These are phyloP conservation scores for Pseudoperonospora humuli DNA, from an alignment of 352 stramenopile genomes.

Conservation along the genomic window DNA sequence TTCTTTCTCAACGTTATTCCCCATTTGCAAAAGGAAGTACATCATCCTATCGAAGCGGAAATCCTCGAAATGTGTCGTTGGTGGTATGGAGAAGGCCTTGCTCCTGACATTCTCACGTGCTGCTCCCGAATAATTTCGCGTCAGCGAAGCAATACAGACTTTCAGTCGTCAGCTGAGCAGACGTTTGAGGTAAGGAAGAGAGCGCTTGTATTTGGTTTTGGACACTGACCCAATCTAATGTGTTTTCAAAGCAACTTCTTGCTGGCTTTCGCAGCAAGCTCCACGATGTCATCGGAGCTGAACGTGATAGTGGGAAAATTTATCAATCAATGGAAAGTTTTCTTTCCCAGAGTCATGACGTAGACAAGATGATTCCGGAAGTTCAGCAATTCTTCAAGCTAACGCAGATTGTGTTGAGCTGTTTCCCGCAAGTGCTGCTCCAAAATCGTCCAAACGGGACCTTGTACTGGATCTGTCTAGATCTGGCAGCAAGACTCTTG, in stretches of 20 bases:
- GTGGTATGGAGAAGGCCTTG: slow-evolving; percentile 38
- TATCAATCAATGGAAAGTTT: slow-evolving; percentile 30
- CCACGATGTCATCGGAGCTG: slow-evolving; percentile 21
- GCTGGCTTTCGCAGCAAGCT: slow-evolving; percentile 34
- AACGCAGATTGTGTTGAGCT: slow-evolving; percentile 29
- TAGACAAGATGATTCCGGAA: slow-evolving; percentile 34
- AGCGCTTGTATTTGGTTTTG: background rate
- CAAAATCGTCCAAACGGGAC: slow-evolving; percentile 14
- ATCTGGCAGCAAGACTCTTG: slow-evolving; percentile 39
- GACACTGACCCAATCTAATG: background rate
- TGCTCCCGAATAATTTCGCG: slow-evolving; percentile 31
- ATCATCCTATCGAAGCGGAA: slow-evolving; percentile 26
- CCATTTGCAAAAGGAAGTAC: slow-evolving; percentile 8
- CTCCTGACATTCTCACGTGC: slow-evolving; percentile 37
- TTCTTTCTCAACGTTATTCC: slow-evolving; percentile 47
- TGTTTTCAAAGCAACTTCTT: slow-evolving; percentile 26
- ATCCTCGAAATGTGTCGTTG: slow-evolving; percentile 34
- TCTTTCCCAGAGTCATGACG: slow-evolving; percentile 25
- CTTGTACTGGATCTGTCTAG: slow-evolving; percentile 36
- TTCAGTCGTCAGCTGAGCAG: slow-evolving; percentile 18
- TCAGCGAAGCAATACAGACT: slow-evolving; percentile 25
- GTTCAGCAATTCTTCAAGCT: slow-evolving; percentile 49
- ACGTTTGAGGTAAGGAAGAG: slow-evolving; percentile 22
- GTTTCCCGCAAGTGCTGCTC: slow-evolving; percentile 33
- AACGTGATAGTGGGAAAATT: slow-evolving; percentile 10